A percentile compares a stretch with the other conserved stretches of the same genome.
Conservation (phyloP, 352 stramenopile species). For the Globisporangium cederbergense region DNA sequence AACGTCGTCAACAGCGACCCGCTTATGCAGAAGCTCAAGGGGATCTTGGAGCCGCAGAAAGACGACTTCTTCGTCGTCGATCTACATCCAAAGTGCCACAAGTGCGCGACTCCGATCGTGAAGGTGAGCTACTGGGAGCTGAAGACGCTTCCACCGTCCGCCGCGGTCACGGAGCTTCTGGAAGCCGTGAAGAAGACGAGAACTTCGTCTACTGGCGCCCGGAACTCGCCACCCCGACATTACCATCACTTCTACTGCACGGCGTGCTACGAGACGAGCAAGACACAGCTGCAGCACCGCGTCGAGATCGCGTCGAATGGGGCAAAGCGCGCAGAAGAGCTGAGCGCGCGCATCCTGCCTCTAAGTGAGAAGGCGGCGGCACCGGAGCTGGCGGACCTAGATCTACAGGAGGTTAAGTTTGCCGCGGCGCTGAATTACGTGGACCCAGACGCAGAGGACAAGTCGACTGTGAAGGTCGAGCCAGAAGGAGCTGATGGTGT, state of each 20-base stretch:
- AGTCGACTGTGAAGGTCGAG: slow-evolving; percentile 15
- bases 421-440: slow-evolving; percentile 55
- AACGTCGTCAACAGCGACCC: slow-evolving; percentile 87
- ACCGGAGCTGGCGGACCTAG: slow-evolving; percentile 61
- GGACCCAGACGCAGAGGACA: slow-evolving; percentile 31
- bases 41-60: slow-evolving; percentile 98
- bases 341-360: slow-evolving; percentile 58
- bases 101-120: slow-evolving; percentile 80
- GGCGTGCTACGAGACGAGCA: slow-evolving; percentile 68
- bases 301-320: slow-evolving; percentile 64
- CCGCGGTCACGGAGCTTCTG: slow-evolving; percentile 75
- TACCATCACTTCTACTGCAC: slow-evolving; percentile 84
- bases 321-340: slow-evolving; percentile 60
- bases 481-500: slow-evolving; percentile 13
- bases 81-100: slow-evolving; percentile 89
- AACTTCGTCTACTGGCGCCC: slow-evolving; percentile 53
- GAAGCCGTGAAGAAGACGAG: slow-evolving; percentile 74
- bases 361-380: slow-evolving; percentile 57
- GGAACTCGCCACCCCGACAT: slow-evolving; percentile 66
- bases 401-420: slow-evolving; percentile 84
- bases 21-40: slow-evolving; percentile 97
- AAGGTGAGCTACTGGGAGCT: slow-evolving; percentile 84
- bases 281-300: slow-evolving; percentile 70
- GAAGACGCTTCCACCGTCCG: slow-evolving; percentile 58
- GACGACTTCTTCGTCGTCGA: slow-evolving; percentile 99